Base-by-base conservation (phyloP, 176 grass and related monocot genomes). In the Oryza longistaminata region DNA sequence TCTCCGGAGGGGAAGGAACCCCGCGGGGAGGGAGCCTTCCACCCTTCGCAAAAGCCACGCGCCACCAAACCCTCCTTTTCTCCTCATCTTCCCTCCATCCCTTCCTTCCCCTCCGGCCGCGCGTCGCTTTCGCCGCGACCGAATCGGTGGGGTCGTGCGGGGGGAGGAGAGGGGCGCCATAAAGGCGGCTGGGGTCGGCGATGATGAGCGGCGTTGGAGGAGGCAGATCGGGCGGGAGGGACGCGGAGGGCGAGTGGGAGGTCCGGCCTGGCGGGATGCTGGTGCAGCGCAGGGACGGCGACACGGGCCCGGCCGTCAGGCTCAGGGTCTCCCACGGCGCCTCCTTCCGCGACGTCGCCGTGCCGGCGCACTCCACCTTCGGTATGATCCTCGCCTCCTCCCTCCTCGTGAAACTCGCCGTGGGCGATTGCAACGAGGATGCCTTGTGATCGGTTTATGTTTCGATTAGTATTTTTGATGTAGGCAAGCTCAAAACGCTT, bases 191-290 rank as follows among this genome's bases (percentile, higher is more conserved):
- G 35, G 78, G 88, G 26, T 25, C 64, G 60, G 22, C 80, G 78
- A 88, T 68, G 82, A 80, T 79, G 82, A 80, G 66, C 70, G 77
- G 73, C 29, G 35, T 37, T 37, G 64, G 71, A 29, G 40, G 78
- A 9, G 45, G 78, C 81, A 81, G 81, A 88, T 88, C 85, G 71
- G 76, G 71, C 71, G 69, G 70, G 70, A 80, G 76, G 75, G 89
- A 84, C 42, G 64, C 77, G 80, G 90, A 78, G 34, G 71, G 83
- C 42, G 90, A 91, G 86, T 98, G 85, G 96, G 96, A 99, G 90
- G 77, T 99, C 66, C 87, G 87, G 48, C 96, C 96, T 5, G 91
- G 96, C 68, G 96, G 96, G 80, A 96, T 96, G 96, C 88, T 96
- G 19, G 93, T 96, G 64, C 93, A 99, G 83, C 92, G 89, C 81